Evolutionary conservation across 345 rosid genomes (phyloP).

Genomic region (Heritiera littoralis): DNA sequence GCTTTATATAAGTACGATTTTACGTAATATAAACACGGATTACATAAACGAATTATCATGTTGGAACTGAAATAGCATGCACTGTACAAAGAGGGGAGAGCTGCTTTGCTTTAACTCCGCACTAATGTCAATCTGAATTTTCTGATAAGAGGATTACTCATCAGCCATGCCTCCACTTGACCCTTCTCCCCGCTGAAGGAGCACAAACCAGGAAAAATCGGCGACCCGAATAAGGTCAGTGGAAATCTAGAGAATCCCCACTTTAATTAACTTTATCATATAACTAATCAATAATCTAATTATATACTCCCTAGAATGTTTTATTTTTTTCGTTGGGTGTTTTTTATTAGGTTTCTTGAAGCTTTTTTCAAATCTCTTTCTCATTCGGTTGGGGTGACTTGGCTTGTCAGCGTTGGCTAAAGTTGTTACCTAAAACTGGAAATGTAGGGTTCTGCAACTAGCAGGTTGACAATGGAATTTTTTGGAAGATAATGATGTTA

Average conservation of each 20-base stretch:
- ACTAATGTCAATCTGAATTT: slow-evolving; percentile 37
- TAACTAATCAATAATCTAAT: slow-evolving; percentile 12
- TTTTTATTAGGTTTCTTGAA: neutral
- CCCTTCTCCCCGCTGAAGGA: slow-evolving; percentile 68
- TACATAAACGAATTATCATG: too few relatives aligned
- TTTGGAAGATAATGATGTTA: neutral
- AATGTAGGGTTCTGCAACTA: neutral
- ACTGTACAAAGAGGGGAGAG: too few relatives aligned
- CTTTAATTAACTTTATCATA: slow-evolving; percentile 36
- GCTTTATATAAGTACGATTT: too few relatives aligned
- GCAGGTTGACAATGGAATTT: neutral
- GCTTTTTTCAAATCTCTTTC: neutral
- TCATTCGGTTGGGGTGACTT: neutral
- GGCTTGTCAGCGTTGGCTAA: slow-evolving; percentile 23
- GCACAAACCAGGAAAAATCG: slow-evolving; percentile 29
- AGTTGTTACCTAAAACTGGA: neutral
- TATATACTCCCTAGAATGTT: neutral
- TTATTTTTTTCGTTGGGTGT: slow-evolving; percentile 15
- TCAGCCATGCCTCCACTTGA: slow-evolving; percentile 37
- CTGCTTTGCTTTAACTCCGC: slow-evolving; percentile 56
- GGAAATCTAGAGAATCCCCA: slow-evolving; percentile 74
- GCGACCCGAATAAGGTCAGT: slow-evolving; percentile 42
- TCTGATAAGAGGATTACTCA: neutral
- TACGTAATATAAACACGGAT: too few relatives aligned
- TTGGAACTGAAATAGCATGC: too few relatives aligned